Evolutionary conservation across 2,329 filamentous ascomycete species (phyloP).

Genomic region (Clathrospora elynae): DNA sequence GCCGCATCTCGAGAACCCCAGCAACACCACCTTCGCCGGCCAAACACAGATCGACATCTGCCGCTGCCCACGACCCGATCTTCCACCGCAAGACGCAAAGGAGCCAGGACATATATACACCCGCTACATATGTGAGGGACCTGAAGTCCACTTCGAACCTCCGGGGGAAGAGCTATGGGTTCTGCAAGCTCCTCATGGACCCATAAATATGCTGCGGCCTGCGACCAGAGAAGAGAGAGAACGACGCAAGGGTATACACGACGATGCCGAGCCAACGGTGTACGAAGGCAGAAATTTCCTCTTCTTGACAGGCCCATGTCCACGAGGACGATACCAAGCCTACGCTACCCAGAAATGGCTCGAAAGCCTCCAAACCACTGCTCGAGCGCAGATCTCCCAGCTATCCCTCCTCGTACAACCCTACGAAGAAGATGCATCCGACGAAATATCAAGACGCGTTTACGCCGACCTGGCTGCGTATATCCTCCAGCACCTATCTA

Average conservation of each 20-base stretch:
- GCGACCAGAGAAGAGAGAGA: slow-evolving; percentile 24
- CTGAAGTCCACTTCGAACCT: slow-evolving; percentile 28
- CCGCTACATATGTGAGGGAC: slow-evolving; percentile 33
- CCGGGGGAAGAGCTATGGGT: slow-evolving; percentile 32
- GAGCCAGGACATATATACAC: slow-evolving; percentile 39
- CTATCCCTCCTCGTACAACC: slow-evolving; percentile 33
- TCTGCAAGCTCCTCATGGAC: slow-evolving; percentile 26
- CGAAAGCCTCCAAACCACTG: slow-evolving; percentile 17
- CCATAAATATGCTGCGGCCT: slow-evolving; percentile 40
- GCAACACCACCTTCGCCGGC: slow-evolving; percentile 39
- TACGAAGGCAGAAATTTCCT: slow-evolving; percentile 37
- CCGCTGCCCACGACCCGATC: slow-evolving; percentile 25
- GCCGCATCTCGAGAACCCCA: slow-evolving; percentile 37
- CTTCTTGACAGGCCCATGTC: slow-evolving; percentile 37
- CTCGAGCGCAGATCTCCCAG: slow-evolving; percentile 25
- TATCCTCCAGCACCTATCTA: slow-evolving; percentile 18
- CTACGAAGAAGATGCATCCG: slow-evolving; percentile 39
- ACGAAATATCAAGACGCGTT: slow-evolving; percentile 12
- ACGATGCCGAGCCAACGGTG: slow-evolving; percentile 30
- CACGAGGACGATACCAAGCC: slow-evolving; percentile 42
- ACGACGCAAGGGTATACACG: slow-evolving; percentile 25
- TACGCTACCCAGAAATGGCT: slow-evolving; percentile 38
- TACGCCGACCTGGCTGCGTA: slow-evolving; percentile 28
- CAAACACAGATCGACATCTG: slow-evolving; percentile 35
- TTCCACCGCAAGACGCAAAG: slow-evolving; percentile 5